Conservation (phyloP, 345 rosid genomes). For the Anacardium occidentale region DNA sequence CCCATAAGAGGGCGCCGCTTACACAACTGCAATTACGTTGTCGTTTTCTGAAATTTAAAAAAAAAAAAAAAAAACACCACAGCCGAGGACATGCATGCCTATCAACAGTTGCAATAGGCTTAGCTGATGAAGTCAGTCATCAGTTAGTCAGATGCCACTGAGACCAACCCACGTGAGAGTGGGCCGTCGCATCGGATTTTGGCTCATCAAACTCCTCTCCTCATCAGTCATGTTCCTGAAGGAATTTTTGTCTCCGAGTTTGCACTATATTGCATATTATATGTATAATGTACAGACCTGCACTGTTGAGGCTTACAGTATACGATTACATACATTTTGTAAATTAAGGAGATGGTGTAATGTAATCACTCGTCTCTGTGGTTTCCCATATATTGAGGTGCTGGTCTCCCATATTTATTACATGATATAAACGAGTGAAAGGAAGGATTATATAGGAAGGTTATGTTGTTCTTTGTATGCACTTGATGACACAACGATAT, state of each 20-base stretch:
- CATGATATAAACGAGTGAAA: background rate
- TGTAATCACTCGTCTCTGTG: too few relatives aligned
- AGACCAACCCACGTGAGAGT: slow-evolving; percentile 34
- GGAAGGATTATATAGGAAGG: too few relatives aligned
- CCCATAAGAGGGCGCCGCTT: slow-evolving; percentile 14
- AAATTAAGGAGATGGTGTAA: background rate
- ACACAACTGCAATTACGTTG: background rate
- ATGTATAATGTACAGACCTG: background rate
- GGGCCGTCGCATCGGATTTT: slow-evolving; percentile 16
- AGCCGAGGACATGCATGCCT: background rate
- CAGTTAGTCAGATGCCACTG: background rate
- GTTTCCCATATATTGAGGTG: background rate
- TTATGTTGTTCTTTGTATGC: background rate
- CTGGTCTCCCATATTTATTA: background rate
- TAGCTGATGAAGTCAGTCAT: background rate
- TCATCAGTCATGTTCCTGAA: slow-evolving; percentile 24
- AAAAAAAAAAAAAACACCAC: too few relatives aligned
- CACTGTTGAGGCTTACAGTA: background rate
- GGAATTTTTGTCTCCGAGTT: slow-evolving; percentile 35
- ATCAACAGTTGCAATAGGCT: background rate
- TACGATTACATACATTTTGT: too few relatives aligned
- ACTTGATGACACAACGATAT: background rate
- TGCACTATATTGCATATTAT: background rate
- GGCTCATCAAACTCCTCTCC: background rate
- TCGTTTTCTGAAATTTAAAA: background rate